phyloP scores from a whole-genome alignment of 306 rosid genomes.

The Carpinus viminea region DNA sequence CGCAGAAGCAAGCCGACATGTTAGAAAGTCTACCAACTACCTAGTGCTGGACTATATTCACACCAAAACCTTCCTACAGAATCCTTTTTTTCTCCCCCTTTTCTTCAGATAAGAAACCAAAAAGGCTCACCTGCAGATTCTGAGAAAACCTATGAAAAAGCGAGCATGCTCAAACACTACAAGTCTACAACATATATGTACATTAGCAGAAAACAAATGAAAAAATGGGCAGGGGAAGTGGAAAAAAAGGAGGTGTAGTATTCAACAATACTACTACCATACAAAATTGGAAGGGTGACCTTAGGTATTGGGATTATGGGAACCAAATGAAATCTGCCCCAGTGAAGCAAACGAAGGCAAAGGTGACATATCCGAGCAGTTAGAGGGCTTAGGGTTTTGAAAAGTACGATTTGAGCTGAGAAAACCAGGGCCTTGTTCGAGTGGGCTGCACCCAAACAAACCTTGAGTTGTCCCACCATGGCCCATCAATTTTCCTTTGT shows the following conservation, averaged over 20 bases:
- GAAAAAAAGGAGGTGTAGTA: neutral
- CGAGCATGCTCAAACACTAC: neutral
- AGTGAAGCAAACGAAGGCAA: slow-evolving; percentile 4
- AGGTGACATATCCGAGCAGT: neutral
- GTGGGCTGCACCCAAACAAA: slow-evolving; percentile 14
- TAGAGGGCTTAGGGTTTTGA: slow-evolving; percentile 3
- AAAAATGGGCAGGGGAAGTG: neutral
- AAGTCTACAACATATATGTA: slow-evolving; percentile 4
- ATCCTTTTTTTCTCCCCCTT: neutral
- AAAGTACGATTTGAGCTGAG: neutral
- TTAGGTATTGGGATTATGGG: neutral
- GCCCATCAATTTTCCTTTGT: slow-evolving; percentile 7
- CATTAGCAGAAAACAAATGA: slow-evolving; percentile 2
- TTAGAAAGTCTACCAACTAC: neutral
- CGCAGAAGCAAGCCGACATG: neutral
- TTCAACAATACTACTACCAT: slow-evolving; percentile 7
- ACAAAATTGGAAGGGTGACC: slow-evolving; percentile 16
- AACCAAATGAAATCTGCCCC: slow-evolving; percentile 4
- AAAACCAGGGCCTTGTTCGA: slow-evolving; percentile 18
- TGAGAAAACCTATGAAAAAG: neutral
- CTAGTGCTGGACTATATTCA: neutral
- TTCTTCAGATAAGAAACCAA: neutral
- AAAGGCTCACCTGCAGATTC: neutral
- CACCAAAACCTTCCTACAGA: neutral
- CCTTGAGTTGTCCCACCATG: slow-evolving; percentile 6